Evolutionary conservation across 495 filamentous ascomycete genomes (phyloP), one percentile per base, ranked within the genome.

Genomic region (Chaetomium tenue): DNA sequence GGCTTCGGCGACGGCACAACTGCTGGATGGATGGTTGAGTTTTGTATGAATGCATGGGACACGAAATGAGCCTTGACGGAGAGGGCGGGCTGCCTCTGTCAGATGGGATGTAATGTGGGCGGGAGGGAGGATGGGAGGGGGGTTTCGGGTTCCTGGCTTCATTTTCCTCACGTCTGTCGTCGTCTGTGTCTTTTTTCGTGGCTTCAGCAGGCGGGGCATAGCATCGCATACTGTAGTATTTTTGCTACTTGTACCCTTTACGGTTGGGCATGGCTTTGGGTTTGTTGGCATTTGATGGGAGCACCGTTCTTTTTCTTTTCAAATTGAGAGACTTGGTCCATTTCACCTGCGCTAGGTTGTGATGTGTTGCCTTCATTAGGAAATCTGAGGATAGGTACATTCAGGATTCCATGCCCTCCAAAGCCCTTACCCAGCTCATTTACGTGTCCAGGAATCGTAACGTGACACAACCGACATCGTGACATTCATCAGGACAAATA

Each of bases 201-300:
- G 54, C 37, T 58, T 28, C n/a, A 50, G 44, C 9, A 20, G 56
- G 56, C 39, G 56, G 39, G 39, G 56, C 22, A 58, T 46, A 58
- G 56, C 56, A 58, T 59, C 37, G 57, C 40, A 48, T 59, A 59
- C 26, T 37, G 20, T 33, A 48, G 42, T 48, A 59, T 59, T n/a
- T n/a, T 33, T n/a, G 42, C 25, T 59, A 59, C 33, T 20, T 59
- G 57, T 33, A 59, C 42, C 44, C 47, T 48, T 47, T 16, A 3
- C 2, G 20, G 42, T 22, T 47, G 57, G 26, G 23, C 40, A 48
- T 59, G 40, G 57, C 26, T 48, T 30, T 44, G 12, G 39, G 55
- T 56, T 33, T 6, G n/a, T 57, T 57, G 37, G 33, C 40, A 46
- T 58, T 46, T 46, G 1, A 18, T 7, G 5, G 52, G 18, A 25